Evolutionary conservation across 139 green algal species (phyloP), one percentile per base, ranked within the genome.

Genomic region (Edaphochlamys debaryana): DNA sequence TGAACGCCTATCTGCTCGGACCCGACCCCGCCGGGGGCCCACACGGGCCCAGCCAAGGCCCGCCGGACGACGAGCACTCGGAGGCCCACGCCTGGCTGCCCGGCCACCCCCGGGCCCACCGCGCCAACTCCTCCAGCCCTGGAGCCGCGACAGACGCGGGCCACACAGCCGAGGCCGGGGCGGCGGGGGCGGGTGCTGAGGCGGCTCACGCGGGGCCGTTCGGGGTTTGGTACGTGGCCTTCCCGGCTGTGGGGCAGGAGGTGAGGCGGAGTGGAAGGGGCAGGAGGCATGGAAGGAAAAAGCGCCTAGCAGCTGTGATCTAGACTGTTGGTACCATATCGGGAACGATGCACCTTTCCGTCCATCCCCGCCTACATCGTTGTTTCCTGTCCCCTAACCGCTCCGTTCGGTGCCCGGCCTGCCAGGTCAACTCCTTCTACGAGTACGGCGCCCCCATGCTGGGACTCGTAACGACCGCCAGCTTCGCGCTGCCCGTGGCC

Each of bases 341-440:
- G n/a, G n/a, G n/a, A n/a, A n/a, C n/a, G n/a, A n/a, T n/a, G n/a
- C n/a, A n/a, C n/a, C n/a, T n/a, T n/a, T n/a, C n/a, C n/a, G n/a
- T n/a, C n/a, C n/a, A n/a, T n/a, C n/a, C n/a, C n/a, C n/a, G n/a
- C n/a, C n/a, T n/a, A n/a, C n/a, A n/a, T n/a, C n/a, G n/a, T n/a
- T n/a, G n/a, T n/a, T n/a, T n/a, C n/a, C n/a, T n/a, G n/a, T n/a
- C n/a, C n/a, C n/a, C n/a, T n/a, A n/a, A n/a, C n/a, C n/a, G n/a
- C n/a, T 69, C 2, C 64, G 19, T 11, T 29, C 64, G 19, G 6
- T 30, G 27, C 29, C n/a, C 41, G 32, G n/a, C n/a, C 1, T 3
- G 15, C 22, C 38, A 80, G 73, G 56, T 80, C 56, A 80, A 80
- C 38, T 56, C 73, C 29, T 80, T 80, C 37, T 80, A 69, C 73